Evolutionary conservation across 352 stramenopile species (phyloP).

Genomic region (Phytopythium boreale): DNA sequence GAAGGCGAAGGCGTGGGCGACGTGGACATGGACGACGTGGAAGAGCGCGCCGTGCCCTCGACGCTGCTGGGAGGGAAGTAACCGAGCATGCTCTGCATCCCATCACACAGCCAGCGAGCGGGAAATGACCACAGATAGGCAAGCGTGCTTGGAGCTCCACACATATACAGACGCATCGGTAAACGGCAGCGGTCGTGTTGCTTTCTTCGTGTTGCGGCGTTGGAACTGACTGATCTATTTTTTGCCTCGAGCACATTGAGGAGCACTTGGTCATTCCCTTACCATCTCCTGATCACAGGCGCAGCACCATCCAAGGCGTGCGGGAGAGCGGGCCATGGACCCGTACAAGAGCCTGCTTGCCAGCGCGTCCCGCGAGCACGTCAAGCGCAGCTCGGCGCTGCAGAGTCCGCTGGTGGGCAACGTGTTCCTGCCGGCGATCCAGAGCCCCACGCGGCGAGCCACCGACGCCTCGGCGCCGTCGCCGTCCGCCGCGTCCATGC

Average conservation of each 20-base stretch:
- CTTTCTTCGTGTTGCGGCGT: slow-evolving; percentile 5
- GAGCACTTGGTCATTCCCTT: slow-evolving; percentile 2
- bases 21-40: slow-evolving; percentile 29
- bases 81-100: not conserved
- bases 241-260: slow-evolving; percentile 14
- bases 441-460: slow-evolving; percentile 17
- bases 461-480: not conserved
- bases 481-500: slow-evolving; percentile 26
- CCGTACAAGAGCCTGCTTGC: slow-evolving; percentile 49
- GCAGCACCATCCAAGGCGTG: not conserved
- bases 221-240: slow-evolving; percentile 15
- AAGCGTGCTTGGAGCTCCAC: too few relatives aligned
- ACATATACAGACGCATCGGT: too few relatives aligned
- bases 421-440: slow-evolving; percentile 58
- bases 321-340: slow-evolving; percentile 11
- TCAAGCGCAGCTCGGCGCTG: slow-evolving; percentile 33
- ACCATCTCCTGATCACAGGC: not conserved
- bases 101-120: not conserved
- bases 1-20: slow-evolving; percentile 47
- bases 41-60: slow-evolving; percentile 54
- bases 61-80: slow-evolving; percentile 34
- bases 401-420: slow-evolving; percentile 55
- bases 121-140: not conserved
- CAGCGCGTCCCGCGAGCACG: slow-evolving; percentile 39
- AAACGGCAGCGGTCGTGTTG: not conserved